Conservation (phyloP, 345 rosid species). For the Carallia brachiata region DNA sequence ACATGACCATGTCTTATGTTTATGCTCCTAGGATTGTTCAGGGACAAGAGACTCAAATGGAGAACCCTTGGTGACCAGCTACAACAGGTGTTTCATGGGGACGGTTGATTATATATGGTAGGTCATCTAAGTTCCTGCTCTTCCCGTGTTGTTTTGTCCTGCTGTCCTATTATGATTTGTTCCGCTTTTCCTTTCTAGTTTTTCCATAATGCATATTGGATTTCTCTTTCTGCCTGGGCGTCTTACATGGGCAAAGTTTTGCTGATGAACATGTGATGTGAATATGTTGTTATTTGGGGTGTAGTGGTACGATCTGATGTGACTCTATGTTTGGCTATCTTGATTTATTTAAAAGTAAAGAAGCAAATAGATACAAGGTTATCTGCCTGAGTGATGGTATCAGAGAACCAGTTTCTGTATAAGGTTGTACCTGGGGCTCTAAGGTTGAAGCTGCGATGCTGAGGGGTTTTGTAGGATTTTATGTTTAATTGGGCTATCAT, state of each 20-base stretch:
- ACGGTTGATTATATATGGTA: constrained; percentile 97
- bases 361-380: too few relatives aligned
- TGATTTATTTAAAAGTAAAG: too few relatives aligned
- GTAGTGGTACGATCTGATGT: not conserved
- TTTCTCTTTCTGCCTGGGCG: not conserved
- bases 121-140: constrained; percentile 9
- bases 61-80: constrained; percentile 88
- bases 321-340: too few relatives aligned
- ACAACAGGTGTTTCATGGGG: constrained; percentile 82
- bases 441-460: not conserved
- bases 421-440: not conserved
- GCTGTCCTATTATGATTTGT: not conserved
- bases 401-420: not conserved
- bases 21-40: constrained; percentile 45
- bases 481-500: not conserved
- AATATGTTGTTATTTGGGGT: not conserved
- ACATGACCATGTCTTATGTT: not conserved
- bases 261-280: not conserved
- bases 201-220: too few relatives aligned
- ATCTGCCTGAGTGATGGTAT: too few relatives aligned
- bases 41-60: constrained; percentile 73
- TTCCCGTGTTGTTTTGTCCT: not conserved
- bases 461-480: not conserved
- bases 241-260: not conserved
- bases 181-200: too few relatives aligned